Evolutionary conservation across 2,329 filamentous ascomycete genomes (phyloP), one percentile per base, ranked within the genome.

Genomic region (Clarireedia homoeocarpa): DNA sequence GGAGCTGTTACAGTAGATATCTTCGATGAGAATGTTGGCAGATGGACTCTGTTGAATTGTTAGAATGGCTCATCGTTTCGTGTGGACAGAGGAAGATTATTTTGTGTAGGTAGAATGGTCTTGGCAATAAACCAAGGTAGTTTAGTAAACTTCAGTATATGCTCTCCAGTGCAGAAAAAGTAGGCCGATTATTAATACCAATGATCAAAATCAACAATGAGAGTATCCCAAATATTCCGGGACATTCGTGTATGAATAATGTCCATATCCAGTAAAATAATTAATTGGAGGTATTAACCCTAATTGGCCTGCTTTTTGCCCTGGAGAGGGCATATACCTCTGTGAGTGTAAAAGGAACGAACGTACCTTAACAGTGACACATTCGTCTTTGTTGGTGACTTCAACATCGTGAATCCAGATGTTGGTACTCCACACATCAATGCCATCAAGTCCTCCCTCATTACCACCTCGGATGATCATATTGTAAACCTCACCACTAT

Each of bases 301-400:
- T 12, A 34, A 12, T 34, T 12, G 10, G 30, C 30, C 30, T 12
- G 10, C 12, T 34, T 4, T 34, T 34, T 34, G 5, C 30, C 30
- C 30, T 12, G 10, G 9, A 34, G 9, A 34, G 3, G 30, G 9
- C 9, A 12, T 34, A 4, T 4, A 34, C 30, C 30, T 12, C 30
- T 9, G 12, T 42, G 17, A 42, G 15, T 7, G 15, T 17, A 42
- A 42, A 20, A 42, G 30, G n/a, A 23, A 10, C 45, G 38, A 42
- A 39, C 53, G 77, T 55, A 58, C 58, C 57, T 79, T 82, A 57
- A 81, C 75, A 2, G 79, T 82, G 0, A 82, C 77, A 65, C 79
- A 82, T 63, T 83, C 80, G 63, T 83, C 79, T 66, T 81, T 82
- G 73, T 83, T 83, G 27, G 80, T 81, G 5, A 83, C 79, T 70